phyloP scores from a whole-genome alignment of 2,329 filamentous ascomycete species.

The Grosmannia huntii region DNA sequence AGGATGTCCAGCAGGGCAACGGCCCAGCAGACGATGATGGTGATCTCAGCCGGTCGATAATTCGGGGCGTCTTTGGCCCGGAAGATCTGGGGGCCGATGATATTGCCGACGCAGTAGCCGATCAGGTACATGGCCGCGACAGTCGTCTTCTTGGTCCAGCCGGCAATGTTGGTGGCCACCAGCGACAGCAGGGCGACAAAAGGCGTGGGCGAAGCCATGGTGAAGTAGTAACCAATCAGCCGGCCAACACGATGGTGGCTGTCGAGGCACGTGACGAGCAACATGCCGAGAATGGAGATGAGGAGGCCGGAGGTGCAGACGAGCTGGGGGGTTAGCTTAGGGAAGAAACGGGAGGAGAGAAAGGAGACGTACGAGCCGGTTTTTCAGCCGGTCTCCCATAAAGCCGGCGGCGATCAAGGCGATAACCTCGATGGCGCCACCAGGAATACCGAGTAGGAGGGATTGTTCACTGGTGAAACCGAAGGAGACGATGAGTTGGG shows the following conservation, averaged over 20 bases:
- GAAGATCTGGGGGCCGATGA: slow-evolving; percentile 42
- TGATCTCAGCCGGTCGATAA: slow-evolving; percentile 52
- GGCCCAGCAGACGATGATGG: slow-evolving; percentile 46
- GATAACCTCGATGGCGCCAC: slow-evolving; percentile 46
- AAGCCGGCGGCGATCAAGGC: slow-evolving; percentile 22
- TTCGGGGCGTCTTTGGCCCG: slow-evolving; percentile 40
- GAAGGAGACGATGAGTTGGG: slow-evolving; percentile 35
- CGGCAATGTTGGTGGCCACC: slow-evolving; percentile 47
- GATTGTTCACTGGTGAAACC: slow-evolving; percentile 51
- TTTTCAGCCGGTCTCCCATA: slow-evolving; percentile 40
- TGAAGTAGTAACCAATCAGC: slow-evolving; percentile 54
- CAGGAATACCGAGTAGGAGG: slow-evolving; percentile 51
- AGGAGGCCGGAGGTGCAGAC: slow-evolving; percentile 38
- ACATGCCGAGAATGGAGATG: slow-evolving; percentile 43
- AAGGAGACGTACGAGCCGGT: slow-evolving; percentile 32
- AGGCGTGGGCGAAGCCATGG: slow-evolving; percentile 43
- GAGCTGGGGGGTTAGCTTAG: slow-evolving; percentile 18
- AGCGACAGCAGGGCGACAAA: slow-evolving; percentile 53
- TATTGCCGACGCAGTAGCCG: slow-evolving; percentile 40
- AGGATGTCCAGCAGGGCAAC: slow-evolving; percentile 28
- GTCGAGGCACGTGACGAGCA: slow-evolving; percentile 51
- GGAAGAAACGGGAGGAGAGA: slow-evolving; percentile 9
- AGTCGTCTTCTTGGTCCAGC: slow-evolving; percentile 46
- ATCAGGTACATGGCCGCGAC: slow-evolving; percentile 41
- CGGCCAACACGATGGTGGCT: slow-evolving; percentile 42